Conservation (phyloP, 1,139 yeast genomes). For the Yamadazyma dendronema region DNA sequence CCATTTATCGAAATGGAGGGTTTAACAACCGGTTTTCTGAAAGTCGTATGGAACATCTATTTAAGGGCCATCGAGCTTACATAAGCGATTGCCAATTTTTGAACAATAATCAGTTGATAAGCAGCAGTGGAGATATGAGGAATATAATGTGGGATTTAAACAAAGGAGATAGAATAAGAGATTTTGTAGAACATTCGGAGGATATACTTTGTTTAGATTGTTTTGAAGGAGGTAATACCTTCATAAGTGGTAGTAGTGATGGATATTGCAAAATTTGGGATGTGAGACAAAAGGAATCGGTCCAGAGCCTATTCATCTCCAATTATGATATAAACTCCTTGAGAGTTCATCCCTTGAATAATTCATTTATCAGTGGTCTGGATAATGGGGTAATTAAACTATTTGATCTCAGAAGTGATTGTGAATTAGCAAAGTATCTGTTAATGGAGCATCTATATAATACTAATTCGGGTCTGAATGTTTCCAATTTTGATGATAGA, state of each 20-base stretch:
- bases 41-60: slow-evolving; percentile 39
- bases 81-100: slow-evolving; percentile 73
- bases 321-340: slow-evolving; percentile 67
- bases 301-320: slow-evolving; percentile 60
- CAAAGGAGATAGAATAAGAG: slow-evolving; percentile 52
- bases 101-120: slow-evolving; percentile 50
- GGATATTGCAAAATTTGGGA: slow-evolving; percentile 77
- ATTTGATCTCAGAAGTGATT: slow-evolving; percentile 76
- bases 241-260: slow-evolving; percentile 76
- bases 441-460: slow-evolving; percentile 25
- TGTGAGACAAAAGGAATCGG: slow-evolving; percentile 49
- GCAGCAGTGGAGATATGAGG: slow-evolving; percentile 84
- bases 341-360: slow-evolving; percentile 69
- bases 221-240: slow-evolving; percentile 24
- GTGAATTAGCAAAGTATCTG: slow-evolving; percentile 58
- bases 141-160: slow-evolving; percentile 78
- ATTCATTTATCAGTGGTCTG: slow-evolving; percentile 65
- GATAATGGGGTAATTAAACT: slow-evolving; percentile 77
- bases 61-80: slow-evolving; percentile 83
- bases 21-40: neutral
- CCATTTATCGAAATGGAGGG: slow-evolving; percentile 55
- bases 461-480: neutral
- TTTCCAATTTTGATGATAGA: slow-evolving; percentile 10
- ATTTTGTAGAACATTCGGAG: slow-evolving; percentile 74
- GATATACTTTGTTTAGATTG: slow-evolving; percentile 64